Conservation (phyloP, 306 rosid genomes). For the Ceratonia siliqua region DNA sequence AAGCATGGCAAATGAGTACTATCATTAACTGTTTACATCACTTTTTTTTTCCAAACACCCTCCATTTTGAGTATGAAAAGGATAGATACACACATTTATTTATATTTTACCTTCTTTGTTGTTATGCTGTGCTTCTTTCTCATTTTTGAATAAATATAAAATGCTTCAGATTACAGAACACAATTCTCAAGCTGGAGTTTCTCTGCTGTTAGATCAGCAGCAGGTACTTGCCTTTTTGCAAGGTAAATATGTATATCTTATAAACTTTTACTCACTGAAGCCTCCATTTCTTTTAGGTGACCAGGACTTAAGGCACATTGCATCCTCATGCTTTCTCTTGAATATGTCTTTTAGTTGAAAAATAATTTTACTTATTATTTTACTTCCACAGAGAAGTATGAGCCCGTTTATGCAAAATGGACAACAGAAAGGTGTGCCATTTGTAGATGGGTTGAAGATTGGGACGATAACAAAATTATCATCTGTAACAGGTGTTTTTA, state of each 20-base stretch:
- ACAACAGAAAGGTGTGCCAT: slow-evolving; percentile 89
- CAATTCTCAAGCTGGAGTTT: slow-evolving; percentile 44
- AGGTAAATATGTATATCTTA: slow-evolving; percentile 51
- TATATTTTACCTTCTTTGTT: slow-evolving; percentile 13
- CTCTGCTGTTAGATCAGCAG: slow-evolving; percentile 53
- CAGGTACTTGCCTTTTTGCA: slow-evolving; percentile 57
- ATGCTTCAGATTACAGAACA: slow-evolving; percentile 65
- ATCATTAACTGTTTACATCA: not conserved
- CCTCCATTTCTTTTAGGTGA: slow-evolving; percentile 27
- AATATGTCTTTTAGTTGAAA: slow-evolving; percentile 28
- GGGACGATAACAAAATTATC: slow-evolving; percentile 89
- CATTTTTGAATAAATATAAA: slow-evolving; percentile 29
- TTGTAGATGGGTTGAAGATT: slow-evolving; percentile 96
- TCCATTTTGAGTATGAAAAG: not conserved
- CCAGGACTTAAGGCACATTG: not conserved
- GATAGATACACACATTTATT: not conserved
- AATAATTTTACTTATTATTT: slow-evolving; percentile 34
- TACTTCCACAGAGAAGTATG: slow-evolving; percentile 64
- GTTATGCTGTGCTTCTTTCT: slow-evolving; percentile 19
- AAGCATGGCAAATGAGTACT: not conserved
- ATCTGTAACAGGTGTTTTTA: slow-evolving; percentile 83
- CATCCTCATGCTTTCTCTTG: slow-evolving; percentile 15
- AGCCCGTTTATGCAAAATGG: slow-evolving; percentile 79
- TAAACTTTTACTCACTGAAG: slow-evolving; percentile 26
- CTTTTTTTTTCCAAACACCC: slow-evolving; percentile 1